Base-by-base conservation (phyloP, 1,284 basidiomycete species). In the Hemileccinum hortonii region DNA sequence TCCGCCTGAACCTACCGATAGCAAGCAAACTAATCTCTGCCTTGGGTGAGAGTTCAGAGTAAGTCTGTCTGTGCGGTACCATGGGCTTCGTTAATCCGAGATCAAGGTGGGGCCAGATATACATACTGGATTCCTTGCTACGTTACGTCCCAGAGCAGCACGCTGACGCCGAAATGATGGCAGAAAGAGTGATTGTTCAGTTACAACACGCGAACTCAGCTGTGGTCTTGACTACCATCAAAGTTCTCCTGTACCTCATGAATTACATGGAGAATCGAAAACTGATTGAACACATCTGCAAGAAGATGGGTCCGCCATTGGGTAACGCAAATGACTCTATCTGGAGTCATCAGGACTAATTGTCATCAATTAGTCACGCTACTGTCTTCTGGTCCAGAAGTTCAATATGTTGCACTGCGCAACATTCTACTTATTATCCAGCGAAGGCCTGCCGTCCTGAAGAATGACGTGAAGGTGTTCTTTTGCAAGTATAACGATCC, bases 401-500 rank as follows among this genome's bases (percentile, higher is more conserved):
- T 99, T 2, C 97, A 99, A 80, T 99, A 98, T 73, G 95, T 99
- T 35, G 93, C 95, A 0, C 76, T 99, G 26, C 83, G 97, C 50
- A 99, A 99, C 69, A 99, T 99, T 65, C 83, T 98, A 40, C 82
- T 99, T 30, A 92, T 99, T 60, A 94, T 99, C 55, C 97, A 99
- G 72, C 83, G 97, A 52, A 82, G 97, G 47, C 94, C 96, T 9
- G 75, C 87, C 37, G 92, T 99, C 15, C 77, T 99, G 47, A 90
- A 93, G 71, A 97, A 98, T 70, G 96, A 99, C 66, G 95, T 99
- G 70, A 92, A 94, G 58, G 94, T 98, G 19, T 99, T 99, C 75
- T 99, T 99, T 75, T 98, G 95, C 87, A 99, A 98, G 73, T 99
- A 99, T 74, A 99, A 98, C 67, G 97, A 99, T 67, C 97, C 97